Percentiles rank a stretch among this genome's conserved stretches.
Conservation (phyloP, 768 basidiomycete genomes). For the Bullera alba region DNA sequence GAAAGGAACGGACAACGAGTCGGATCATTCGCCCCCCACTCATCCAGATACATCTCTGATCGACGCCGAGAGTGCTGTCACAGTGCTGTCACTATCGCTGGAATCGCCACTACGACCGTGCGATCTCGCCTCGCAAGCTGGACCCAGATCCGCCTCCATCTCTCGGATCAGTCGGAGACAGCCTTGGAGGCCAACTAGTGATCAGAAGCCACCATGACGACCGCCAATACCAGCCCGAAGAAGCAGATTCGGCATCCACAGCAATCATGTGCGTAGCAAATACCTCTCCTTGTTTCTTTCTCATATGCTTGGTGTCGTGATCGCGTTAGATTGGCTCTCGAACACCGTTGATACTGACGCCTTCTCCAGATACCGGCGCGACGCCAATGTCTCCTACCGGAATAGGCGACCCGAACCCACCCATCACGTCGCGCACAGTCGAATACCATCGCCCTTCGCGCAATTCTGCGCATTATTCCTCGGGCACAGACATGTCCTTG, state of each 20-base stretch:
- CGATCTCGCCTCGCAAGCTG: too few species aligned
- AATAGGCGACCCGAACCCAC: too few species aligned
- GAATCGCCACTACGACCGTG: too few species aligned
- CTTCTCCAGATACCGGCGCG: constrained; percentile 38
- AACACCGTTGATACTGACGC: neutral
- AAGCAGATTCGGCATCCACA: constrained; percentile 45
- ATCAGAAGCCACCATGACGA: too few species aligned
- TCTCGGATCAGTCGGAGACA: neutral
- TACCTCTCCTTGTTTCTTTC: neutral
- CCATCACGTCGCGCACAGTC: constrained; percentile 38
- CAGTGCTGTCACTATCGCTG: too few species aligned
- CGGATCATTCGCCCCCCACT: too few species aligned
- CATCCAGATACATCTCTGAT: too few species aligned
- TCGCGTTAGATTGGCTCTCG: neutral
- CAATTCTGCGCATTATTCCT: constrained; percentile 40
- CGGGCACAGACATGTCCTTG: constrained; percentile 43
- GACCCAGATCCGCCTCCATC: too few species aligned
- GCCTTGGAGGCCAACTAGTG: too few species aligned
- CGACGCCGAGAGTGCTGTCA: too few species aligned
- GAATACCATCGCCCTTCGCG: constrained; percentile 46
- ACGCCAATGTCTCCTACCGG: constrained; percentile 31
- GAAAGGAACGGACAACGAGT: too few species aligned
- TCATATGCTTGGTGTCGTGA: neutral
- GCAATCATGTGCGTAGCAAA: constrained; percentile 32
- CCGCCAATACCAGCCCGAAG: constrained; percentile 30